Conservation (phyloP, 192 early-diverging fungal genomes). For the Lobosporangium transversale region DNA sequence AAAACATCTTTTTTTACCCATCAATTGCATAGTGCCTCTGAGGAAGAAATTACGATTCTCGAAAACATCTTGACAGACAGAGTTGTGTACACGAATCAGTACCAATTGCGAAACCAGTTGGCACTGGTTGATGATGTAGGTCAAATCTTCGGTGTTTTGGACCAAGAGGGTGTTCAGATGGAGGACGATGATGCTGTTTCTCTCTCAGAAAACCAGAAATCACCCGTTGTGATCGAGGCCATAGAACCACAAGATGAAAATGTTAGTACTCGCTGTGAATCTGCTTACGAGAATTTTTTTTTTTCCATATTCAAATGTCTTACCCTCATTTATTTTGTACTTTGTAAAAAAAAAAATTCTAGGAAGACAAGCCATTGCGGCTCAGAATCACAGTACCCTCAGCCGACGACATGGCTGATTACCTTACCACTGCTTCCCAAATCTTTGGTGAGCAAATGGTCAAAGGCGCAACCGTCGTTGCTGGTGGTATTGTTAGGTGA, state of each 20-base stretch:
- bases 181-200: constrained; percentile 41
- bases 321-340: background rate
- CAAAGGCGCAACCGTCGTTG: constrained; percentile 43
- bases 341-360: background rate
- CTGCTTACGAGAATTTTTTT: background rate
- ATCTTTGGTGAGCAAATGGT: constrained; percentile 37
- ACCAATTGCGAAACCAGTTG: constrained; percentile 32
- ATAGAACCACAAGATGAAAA: constrained; percentile 22
- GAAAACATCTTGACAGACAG: constrained; percentile 41
- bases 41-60: constrained; percentile 11
- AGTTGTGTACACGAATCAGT: constrained; percentile 47
- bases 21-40: constrained; percentile 3
- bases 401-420: constrained; percentile 43
- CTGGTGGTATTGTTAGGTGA: constrained; percentile 40
- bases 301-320: background rate
- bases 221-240: constrained; percentile 38
- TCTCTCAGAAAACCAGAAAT: constrained; percentile 36
- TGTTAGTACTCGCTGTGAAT: background rate
- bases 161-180: constrained; percentile 31
- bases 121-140: constrained; percentile 47
- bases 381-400: constrained; percentile 42
- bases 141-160: constrained; percentile 35
- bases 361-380: constrained; percentile 9
- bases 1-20: background rate
- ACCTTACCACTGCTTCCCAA: constrained; percentile 43